Evolutionary conservation across 2,329 filamentous ascomycete species (phyloP), one percentile per base, ranked within the genome.

Genomic region (Xylaria sp.): DNA sequence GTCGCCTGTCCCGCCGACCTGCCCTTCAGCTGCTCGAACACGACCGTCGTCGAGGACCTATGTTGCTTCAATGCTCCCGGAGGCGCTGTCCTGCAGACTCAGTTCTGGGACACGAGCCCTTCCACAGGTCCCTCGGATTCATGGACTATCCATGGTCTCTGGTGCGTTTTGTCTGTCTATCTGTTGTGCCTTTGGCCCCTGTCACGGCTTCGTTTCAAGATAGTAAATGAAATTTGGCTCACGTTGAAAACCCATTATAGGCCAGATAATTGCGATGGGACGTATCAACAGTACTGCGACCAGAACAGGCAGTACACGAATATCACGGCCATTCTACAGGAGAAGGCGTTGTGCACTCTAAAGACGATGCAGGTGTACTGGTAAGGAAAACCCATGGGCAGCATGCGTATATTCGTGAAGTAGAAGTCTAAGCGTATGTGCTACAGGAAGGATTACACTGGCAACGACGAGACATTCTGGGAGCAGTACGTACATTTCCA

Each of bases 41-140:
- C 73, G 42, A 75, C 73, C 2, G 61, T 54, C n/a, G 73, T 76
- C 1, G 63, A 68, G 62, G 84, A 94, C 75, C 86, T 89, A 8
- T 94, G 92, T 82, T 94, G 92, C 81, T 92, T 93, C 83, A 92
- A 92, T 76, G 84, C 88, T 23, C 91, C 91, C 0, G 89, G 91
- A 2, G 92, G 92, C 12, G 88, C 92, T 70, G 81, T 94, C 44
- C 84, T 93, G 12, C 87, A 88, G 78, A 94, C 92, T 1, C 91
- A 94, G 75, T 94, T 94, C 81, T 94, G 92, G 92, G 91, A 94
- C 75, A 86, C 88, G 0, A 77, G 85, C 65, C 91, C 91, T 1
- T 81, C 85, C 1, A 86, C 88, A 5, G 91, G 92, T 0, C 91
- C 92, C 2, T 80, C 80, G 54, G 87, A 93, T 75, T 90, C 88